Evolutionary conservation across 148 eudicot genomes (phyloP).

Genomic region (Persicaria tinctoria): DNA sequence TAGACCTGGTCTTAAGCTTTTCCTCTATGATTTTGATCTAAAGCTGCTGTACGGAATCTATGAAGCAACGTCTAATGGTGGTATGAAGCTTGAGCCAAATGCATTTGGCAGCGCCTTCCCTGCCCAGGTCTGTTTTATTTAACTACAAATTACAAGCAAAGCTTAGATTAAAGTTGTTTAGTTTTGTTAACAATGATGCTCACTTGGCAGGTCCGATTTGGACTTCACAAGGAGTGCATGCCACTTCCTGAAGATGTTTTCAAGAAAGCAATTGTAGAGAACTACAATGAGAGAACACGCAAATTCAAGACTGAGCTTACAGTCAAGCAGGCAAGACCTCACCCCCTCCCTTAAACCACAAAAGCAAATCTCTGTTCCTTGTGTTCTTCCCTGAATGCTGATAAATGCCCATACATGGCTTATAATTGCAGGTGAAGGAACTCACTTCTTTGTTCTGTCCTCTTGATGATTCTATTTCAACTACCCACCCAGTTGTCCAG

Average conservation of each 20-base stretch:
- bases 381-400: neutral
- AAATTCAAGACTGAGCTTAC: conserved; percentile 71
- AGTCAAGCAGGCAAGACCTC: conserved; percentile 40
- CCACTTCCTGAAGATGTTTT: conserved; percentile 63
- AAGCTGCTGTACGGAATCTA: conserved; percentile 59
- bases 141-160: conserved; percentile 4
- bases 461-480: conserved; percentile 22
- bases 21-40: conserved; percentile 72
- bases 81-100: conserved; percentile 69
- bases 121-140: conserved; percentile 49
- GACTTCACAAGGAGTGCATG: conserved; percentile 46
- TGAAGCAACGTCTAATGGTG: conserved; percentile 64
- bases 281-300: conserved; percentile 46
- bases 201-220: conserved; percentile 58
- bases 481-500: conserved; percentile 21
- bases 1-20: conserved; percentile 63
- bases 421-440: conserved; percentile 48
- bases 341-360: neutral
- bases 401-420: neutral
- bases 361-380: neutral
- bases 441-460: conserved; percentile 46
- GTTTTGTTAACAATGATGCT: neutral
- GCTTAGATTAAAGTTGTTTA: neutral
- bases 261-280: conserved; percentile 62
- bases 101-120: conserved; percentile 82